phyloP scores from a whole-genome alignment of 306 rosid species.

The Corylus heterophylla region DNA sequence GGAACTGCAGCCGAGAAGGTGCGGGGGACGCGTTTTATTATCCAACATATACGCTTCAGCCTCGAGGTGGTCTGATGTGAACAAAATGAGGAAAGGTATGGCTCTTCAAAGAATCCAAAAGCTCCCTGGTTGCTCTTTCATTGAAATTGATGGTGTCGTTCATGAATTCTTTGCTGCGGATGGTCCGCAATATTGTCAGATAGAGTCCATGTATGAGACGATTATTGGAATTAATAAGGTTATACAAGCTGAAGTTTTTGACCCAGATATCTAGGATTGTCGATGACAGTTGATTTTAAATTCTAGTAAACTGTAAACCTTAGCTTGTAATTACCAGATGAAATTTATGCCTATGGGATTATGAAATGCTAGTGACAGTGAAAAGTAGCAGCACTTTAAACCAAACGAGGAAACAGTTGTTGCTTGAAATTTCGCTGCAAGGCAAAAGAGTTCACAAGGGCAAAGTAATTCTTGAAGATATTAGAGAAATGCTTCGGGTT shows the following conservation, averaged over 20 bases:
- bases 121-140: slow-evolving; percentile 29
- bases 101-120: slow-evolving; percentile 9
- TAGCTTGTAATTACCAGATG: no score
- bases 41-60: slow-evolving; percentile 23
- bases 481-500: neutral
- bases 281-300: neutral
- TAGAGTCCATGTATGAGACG: slow-evolving; percentile 4
- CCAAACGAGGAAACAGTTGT: neutral
- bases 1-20: slow-evolving; percentile 23
- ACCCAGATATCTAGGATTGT: neutral
- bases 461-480: neutral
- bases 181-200: slow-evolving; percentile 1
- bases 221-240: slow-evolving; percentile 1
- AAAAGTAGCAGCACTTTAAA: neutral
- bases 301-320: neutral
- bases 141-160: slow-evolving; percentile 26
- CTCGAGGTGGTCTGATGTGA: slow-evolving; percentile 29
- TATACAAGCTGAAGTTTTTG: neutral
- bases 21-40: slow-evolving; percentile 13
- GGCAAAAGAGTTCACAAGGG: neutral
- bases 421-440: neutral
- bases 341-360: neutral
- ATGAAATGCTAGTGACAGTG: neutral
- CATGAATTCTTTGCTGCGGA: slow-evolving; percentile 25
- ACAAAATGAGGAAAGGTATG: slow-evolving; percentile 7